Base-by-base conservation (phyloP, 2,329 filamentous ascomycete species). In the Sclerotinia sclerotiorum region DNA sequence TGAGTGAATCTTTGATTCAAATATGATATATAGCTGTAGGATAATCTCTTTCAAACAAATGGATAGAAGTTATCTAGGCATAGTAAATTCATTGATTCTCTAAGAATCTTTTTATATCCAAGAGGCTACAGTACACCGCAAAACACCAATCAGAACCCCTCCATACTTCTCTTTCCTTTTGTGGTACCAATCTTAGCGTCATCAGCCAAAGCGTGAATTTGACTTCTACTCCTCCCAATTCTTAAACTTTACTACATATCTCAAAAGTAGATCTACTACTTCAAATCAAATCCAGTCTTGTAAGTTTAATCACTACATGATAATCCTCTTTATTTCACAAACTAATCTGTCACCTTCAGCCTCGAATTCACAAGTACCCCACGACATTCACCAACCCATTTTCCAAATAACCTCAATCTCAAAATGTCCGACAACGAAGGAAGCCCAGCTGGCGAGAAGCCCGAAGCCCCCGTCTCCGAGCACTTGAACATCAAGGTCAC, bases 401-500 rank as follows among this genome's bases (percentile, higher is more conserved):
- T 49, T 27, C 57, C 42, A 42, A 42, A 42, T 21, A 42, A 44
- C 21, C 5, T 17, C 44, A 44, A 65, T 29, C 27, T 48, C 69
- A 76, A 68, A 35, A 78, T 78, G 76, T 76, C 77, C 70, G 75
- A 86, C 69, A 82, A 83, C 71, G 83, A 83, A 72, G 80, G 81
- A 74, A 82, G 82, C 65, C 76, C 82, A 67, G 79, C 79, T 54
- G 70, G 69, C 24, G 75, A 77, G 69, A 78, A 77, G 72, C 71
- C 76, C 21, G 76, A 77, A 60, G 73, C 67, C 29, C 68, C 69
- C 19, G 72, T 64, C 70, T 83, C 83, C 42, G 94, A 98, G 82
- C 95, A 99, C 80, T 84, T 99, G 6, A 99, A 99, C 82, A 98
- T 99, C 83, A 99, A 99, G 80, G 95, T 99, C 19, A 98, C 95